phyloP scores from a whole-genome alignment of 2,329 filamentous ascomycete species.

The Fusarium duplospermum region DNA sequence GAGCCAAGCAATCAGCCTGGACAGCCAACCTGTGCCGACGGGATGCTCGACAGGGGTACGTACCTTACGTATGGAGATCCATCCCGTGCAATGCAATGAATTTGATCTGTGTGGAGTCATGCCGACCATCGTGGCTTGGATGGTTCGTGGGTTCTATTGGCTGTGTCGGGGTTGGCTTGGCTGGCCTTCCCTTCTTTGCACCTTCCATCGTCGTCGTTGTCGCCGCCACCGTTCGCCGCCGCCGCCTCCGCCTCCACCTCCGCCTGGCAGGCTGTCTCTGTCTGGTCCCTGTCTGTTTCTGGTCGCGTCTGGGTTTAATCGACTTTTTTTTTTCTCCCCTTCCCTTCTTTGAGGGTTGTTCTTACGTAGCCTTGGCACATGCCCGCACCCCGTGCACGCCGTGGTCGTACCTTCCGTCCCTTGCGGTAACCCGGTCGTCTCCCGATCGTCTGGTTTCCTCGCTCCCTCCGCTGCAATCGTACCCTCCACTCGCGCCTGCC shows the following conservation, averaged over 20 bases:
- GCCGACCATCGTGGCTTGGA: conserved; percentile 4
- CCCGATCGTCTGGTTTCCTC: conserved; percentile 34
- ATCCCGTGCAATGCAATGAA: conserved; percentile 18
- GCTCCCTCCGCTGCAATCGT: conserved; percentile 30
- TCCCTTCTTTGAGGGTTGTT: not conserved
- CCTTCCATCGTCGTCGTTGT: conserved; percentile 29
- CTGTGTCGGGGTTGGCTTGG: conserved; percentile 1
- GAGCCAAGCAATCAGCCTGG: conserved; percentile 16
- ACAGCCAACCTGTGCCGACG: conserved; percentile 20
- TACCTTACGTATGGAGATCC: conserved; percentile 33
- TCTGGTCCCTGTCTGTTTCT: conserved; percentile 9
- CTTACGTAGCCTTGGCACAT: conserved; percentile 4
- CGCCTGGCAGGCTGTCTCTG: conserved; percentile 3
- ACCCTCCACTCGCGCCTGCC: conserved; percentile 9
- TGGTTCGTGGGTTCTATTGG: conserved; percentile 14
- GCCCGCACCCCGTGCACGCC: not conserved
- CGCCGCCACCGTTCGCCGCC: conserved; percentile 28
- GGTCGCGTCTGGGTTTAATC: conserved; percentile 12
- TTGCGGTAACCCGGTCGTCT: conserved; percentile 16
- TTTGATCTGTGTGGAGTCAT: conserved; percentile 16
- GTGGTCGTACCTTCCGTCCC: conserved; percentile 4
- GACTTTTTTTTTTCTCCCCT: conserved; percentile 10
- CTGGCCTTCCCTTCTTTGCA: conserved; percentile 15
- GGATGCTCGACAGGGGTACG: conserved; percentile 22
- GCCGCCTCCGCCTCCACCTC: conserved; percentile 19